Percentiles rank a stretch among this genome's conserved stretches.
Conservation (phyloP, 208 protist species). For the Trypanosoma mega region DNA sequence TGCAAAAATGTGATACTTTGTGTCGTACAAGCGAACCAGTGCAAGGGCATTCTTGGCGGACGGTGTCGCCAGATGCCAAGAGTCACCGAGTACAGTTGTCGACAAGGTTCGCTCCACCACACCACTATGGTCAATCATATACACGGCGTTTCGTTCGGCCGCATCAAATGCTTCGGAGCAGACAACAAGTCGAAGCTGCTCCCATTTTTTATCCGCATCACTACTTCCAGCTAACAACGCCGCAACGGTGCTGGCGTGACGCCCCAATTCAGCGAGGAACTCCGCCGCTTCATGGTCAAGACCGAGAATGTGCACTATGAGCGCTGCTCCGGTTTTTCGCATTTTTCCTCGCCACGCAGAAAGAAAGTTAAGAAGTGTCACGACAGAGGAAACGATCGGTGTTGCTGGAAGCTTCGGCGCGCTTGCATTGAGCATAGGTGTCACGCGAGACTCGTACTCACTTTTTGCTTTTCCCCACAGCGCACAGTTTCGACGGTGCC, state of each 20-base stretch:
- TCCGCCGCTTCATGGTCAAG: slow-evolving; percentile 22
- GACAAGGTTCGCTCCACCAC: slow-evolving; percentile 7
- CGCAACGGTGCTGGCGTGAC: background rate
- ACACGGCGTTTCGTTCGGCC: slow-evolving; percentile 55
- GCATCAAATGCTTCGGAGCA: slow-evolving; percentile 47
- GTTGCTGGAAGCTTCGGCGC: slow-evolving; percentile 9
- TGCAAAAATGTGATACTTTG: slow-evolving; percentile 53
- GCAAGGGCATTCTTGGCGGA: background rate
- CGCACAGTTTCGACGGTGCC: slow-evolving; percentile 56
- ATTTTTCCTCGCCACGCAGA: background rate
- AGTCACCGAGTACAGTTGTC: slow-evolving; percentile 28
- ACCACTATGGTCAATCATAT: slow-evolving; percentile 31
- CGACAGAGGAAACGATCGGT: slow-evolving; percentile 10
- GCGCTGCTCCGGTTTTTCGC: slow-evolving; percentile 31
- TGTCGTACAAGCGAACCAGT: slow-evolving; percentile 38
- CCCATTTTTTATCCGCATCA: slow-evolving; percentile 2
- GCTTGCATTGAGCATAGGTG: slow-evolving; percentile 20
- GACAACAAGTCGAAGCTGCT: slow-evolving; percentile 46
- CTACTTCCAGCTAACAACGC: background rate
- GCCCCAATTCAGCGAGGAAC: slow-evolving; percentile 7
- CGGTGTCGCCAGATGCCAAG: slow-evolving; percentile 26
- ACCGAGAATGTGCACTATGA: slow-evolving; percentile 38
- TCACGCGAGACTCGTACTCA: slow-evolving; percentile 42
- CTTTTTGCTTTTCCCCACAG: slow-evolving; percentile 48
- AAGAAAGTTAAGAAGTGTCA: slow-evolving; percentile 27